Evolutionary conservation across 805 yeast genomes (phyloP).

Genomic region (Kodamaea leandrae): DNA sequence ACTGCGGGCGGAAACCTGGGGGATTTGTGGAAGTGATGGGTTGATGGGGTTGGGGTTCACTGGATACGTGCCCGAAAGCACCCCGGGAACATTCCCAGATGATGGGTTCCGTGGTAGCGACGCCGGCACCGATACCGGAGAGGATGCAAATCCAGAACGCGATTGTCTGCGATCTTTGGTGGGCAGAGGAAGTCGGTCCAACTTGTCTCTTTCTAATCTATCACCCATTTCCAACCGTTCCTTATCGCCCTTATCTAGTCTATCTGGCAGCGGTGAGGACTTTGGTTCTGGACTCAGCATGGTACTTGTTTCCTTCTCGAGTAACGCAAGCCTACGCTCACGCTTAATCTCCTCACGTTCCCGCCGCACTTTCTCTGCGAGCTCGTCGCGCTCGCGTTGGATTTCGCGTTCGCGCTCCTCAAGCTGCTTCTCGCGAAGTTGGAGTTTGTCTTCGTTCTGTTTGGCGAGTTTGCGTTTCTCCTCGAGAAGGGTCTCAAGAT

Average conservation of each 20-base stretch:
- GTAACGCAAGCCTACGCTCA: constrained; percentile 8
- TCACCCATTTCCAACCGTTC: too few relatives aligned
- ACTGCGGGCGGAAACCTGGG: constrained; percentile 2
- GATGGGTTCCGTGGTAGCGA: constrained; percentile 1
- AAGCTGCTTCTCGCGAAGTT: constrained; percentile 6
- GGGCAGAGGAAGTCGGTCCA: too few relatives aligned
- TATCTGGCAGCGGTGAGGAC: not conserved
- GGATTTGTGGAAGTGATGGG: constrained; percentile 8
- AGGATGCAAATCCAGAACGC: too few relatives aligned
- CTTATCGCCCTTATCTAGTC: too few relatives aligned
- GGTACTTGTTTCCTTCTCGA: constrained; percentile 8
- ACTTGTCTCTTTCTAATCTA: too few relatives aligned
- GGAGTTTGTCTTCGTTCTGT: too few relatives aligned
- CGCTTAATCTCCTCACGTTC: constrained; percentile 7
- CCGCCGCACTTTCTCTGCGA: constrained; percentile 1
- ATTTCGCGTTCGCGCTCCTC: constrained; percentile 9
- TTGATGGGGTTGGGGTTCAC: not conserved
- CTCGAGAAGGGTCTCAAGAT: too few relatives aligned
- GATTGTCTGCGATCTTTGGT: too few relatives aligned
- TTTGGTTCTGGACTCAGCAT: constrained; percentile 1
- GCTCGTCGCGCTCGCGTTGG: constrained; percentile 5
- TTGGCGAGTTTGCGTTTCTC: too few relatives aligned
- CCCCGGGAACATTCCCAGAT: constrained; percentile 1
- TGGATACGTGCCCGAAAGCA: not conserved
- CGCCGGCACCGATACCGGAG: not conserved